A percentile compares a stretch with the other conserved stretches of the same genome.
These are phyloP conservation scores for Biscogniauxia sp. DNA, from an alignment of 2,329 filamentous ascomycete genomes.

Conservation along the genomic window DNA sequence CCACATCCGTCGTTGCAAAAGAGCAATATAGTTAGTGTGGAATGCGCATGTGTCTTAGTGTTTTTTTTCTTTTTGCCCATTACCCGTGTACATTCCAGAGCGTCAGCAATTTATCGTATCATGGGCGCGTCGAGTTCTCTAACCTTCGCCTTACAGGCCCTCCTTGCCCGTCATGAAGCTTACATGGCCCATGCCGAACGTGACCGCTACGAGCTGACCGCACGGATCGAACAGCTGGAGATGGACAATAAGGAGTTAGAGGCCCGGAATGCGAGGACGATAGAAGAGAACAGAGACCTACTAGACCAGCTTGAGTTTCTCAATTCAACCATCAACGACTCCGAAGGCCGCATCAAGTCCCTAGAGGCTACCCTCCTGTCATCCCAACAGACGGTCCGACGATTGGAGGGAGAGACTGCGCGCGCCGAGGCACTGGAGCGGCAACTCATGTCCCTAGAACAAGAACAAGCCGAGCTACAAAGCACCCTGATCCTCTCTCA, in stretches of 20 bases:
- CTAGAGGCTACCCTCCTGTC: slow-evolving; percentile 75
- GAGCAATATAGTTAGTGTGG: neutral
- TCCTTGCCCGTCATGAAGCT: slow-evolving; percentile 87
- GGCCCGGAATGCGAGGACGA: slow-evolving; percentile 70
- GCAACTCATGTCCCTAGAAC: slow-evolving; percentile 75
- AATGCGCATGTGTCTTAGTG: neutral
- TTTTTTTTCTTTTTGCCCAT: neutral
- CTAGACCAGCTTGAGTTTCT: slow-evolving; percentile 81
- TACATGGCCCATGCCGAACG: slow-evolving; percentile 91
- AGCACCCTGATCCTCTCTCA: slow-evolving; percentile 63
- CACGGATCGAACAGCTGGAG: slow-evolving; percentile 75
- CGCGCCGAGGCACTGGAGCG: slow-evolving; percentile 77
- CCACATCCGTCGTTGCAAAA: neutral
- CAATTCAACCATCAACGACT: slow-evolving; percentile 75
- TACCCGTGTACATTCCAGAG: neutral
- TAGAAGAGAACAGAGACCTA: slow-evolving; percentile 78
- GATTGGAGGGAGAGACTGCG: slow-evolving; percentile 69
- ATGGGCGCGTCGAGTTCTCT: slow-evolving; percentile 52
- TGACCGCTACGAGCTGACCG: slow-evolving; percentile 71
- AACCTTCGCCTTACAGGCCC: slow-evolving; percentile 75
- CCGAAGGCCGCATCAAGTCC: slow-evolving; percentile 74
- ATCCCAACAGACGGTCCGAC: slow-evolving; percentile 73
- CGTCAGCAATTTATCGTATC: neutral
- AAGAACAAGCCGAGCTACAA: slow-evolving; percentile 74
- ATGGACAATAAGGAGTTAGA: slow-evolving; percentile 71